A percentile compares a stretch with the other conserved stretches of the same genome.
These are phyloP conservation scores for Thermothelomyces thermophilus DNA, from an alignment of 2,329 filamentous ascomycete species.

Conservation along the genomic window DNA sequence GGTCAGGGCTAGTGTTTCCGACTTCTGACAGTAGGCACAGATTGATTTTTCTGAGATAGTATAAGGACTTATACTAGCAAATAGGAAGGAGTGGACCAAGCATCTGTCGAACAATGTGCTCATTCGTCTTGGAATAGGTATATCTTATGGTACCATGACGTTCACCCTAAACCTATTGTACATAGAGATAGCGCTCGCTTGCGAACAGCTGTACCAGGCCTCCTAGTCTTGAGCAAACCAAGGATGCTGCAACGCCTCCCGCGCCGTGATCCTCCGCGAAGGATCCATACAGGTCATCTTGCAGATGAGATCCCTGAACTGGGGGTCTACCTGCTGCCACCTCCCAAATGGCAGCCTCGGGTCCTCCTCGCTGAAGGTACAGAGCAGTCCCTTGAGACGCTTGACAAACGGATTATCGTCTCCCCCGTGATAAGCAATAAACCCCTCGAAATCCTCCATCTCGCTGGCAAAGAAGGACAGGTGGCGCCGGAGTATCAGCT, in stretches of 20 bases:
- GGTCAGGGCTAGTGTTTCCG: no score
- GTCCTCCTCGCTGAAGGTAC: not conserved
- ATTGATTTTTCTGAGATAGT: no score
- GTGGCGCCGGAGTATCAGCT: slow-evolving; percentile 8
- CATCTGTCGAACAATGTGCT: no score
- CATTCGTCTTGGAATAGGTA: not conserved
- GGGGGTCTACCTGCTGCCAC: slow-evolving; percentile 6
- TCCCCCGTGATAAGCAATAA: slow-evolving; percentile 7
- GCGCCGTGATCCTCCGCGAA: slow-evolving; percentile 7
- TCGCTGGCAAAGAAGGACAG: not conserved
- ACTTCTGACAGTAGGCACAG: no score
- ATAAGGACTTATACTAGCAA: no score
- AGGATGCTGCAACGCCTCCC: slow-evolving; percentile 10
- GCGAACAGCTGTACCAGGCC: not conserved
- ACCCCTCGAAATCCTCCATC: slow-evolving; percentile 3
- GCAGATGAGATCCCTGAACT: slow-evolving; percentile 8
- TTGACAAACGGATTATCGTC: slow-evolving; percentile 5
- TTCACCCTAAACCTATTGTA: no score
- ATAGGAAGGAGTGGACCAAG: no score
- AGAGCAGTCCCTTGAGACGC: slow-evolving; percentile 2
- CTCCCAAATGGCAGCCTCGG: not conserved
- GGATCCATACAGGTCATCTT: slow-evolving; percentile 12
- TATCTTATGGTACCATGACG: not conserved
- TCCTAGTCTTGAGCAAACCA: not conserved
- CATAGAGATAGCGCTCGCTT: not conserved